A percentile compares a stretch with the other conserved stretches of the same genome.
Evolutionary conservation across 1,284 basidiomycete genomes (phyloP).

Genomic region (Ceraceosorus guamensis): DNA sequence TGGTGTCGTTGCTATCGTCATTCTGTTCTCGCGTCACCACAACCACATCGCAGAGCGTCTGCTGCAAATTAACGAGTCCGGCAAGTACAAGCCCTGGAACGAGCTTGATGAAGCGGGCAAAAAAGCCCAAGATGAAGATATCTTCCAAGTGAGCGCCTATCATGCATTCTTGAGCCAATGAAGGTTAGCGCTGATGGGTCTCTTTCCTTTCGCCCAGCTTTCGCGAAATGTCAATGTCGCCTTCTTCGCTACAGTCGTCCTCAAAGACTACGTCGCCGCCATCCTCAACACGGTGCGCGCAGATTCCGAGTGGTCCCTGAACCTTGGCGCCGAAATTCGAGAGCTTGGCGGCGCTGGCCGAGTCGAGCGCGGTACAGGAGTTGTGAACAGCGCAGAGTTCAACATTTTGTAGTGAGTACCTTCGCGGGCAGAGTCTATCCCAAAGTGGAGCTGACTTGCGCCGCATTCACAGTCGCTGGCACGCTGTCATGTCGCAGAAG

Average conservation of each 20-base stretch:
- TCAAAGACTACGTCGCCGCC: constrained; percentile 33
- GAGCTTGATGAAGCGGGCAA: constrained; percentile 11
- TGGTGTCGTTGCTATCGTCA: constrained; percentile 60
- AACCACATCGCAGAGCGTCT: constrained; percentile 70
- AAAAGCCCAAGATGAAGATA: constrained; percentile 31
- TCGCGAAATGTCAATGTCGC: constrained; percentile 18
- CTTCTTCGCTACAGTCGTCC: constrained; percentile 14
- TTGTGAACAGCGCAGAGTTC: constrained; percentile 29
- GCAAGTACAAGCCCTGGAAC: constrained; percentile 13
- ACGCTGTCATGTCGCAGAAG: constrained; percentile 26
- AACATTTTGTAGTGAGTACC: constrained; percentile 10
- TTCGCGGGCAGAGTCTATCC: too few relatives aligned
- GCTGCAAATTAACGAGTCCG: constrained; percentile 50
- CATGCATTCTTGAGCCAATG: too few relatives aligned
- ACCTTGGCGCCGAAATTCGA: constrained; percentile 28
- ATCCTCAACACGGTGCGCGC: constrained; percentile 32
- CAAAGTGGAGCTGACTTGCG: too few relatives aligned
- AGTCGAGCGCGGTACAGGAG: constrained; percentile 30
- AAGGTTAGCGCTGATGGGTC: too few relatives aligned
- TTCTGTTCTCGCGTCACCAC: constrained; percentile 61
- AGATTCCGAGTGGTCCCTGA: constrained; percentile 29
- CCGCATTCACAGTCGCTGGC: constrained; percentile 16
- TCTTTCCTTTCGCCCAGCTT: constrained; percentile 47
- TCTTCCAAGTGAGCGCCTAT: constrained; percentile 34
- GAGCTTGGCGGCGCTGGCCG: constrained; percentile 15